Conservation (phyloP, 139 green algal species). For the Yamagishiella unicocca region DNA sequence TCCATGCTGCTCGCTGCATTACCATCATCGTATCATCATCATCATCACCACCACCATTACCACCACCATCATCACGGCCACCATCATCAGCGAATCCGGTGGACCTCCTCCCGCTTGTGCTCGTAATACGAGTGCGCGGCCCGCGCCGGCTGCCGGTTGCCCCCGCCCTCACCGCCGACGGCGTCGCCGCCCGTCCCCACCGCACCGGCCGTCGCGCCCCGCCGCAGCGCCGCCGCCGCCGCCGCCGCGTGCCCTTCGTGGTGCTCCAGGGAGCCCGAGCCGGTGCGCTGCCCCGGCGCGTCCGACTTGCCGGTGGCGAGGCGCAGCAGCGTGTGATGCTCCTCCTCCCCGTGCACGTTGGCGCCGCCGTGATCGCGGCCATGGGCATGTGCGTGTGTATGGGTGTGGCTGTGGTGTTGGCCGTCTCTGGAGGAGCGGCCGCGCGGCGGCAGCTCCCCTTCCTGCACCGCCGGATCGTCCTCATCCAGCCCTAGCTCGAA, state of each 20-base stretch:
- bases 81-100: background rate
- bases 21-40: too few species aligned
- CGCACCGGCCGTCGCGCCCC: background rate
- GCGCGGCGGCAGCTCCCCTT: background rate
- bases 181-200: too few species aligned
- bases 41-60: background rate
- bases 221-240: background rate
- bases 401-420: background rate
- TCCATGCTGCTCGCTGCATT: too few species aligned
- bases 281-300: background rate
- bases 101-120: background rate
- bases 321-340: background rate
- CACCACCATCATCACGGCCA: background rate
- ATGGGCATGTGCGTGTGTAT: background rate
- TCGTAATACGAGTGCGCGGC: background rate
- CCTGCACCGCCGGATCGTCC: background rate
- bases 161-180: too few species aligned
- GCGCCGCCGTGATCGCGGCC: background rate
- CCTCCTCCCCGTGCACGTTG: background rate
- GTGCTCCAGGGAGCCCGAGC: background rate
- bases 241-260: too few species aligned
- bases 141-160: background rate
- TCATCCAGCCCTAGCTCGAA: background rate
- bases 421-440: background rate
- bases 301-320: background rate